phyloP scores from a whole-genome alignment of 768 basidiomycete genomes.

The Mycena olivaceomarginata region DNA sequence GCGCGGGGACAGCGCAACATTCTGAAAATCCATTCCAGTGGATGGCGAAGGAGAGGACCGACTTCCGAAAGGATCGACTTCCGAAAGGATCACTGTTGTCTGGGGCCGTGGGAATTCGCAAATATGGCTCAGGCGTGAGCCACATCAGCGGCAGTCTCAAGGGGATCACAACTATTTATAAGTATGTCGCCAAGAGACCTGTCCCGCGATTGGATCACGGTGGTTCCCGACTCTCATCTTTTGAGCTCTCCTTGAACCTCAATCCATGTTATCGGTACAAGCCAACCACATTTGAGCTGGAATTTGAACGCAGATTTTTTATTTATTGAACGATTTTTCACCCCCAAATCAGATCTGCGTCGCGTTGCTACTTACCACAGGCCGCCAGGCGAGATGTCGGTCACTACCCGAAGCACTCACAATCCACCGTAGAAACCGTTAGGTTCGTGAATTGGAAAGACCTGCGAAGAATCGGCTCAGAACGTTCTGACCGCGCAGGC shows the following conservation, averaged over 20 bases:
- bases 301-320: too few species aligned
- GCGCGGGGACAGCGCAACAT: conserved; percentile 75
- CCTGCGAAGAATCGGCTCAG: not conserved
- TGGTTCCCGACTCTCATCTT: too few species aligned
- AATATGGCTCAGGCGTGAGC: not conserved
- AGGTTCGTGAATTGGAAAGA: not conserved
- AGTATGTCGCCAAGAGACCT: conserved; percentile 1
- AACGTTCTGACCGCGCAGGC: too few species aligned
- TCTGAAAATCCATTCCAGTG: conserved; percentile 60
- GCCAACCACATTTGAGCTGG: too few species aligned
- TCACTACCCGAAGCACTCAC: too few species aligned
- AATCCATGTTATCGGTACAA: too few species aligned
- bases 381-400: too few species aligned
- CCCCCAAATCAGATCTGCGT: too few species aligned
- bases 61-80: too few species aligned
- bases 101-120: not conserved
- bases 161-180: not conserved
- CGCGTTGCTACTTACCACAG: too few species aligned
- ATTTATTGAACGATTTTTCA: too few species aligned
- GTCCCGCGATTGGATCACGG: not conserved
- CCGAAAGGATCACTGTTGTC: conserved; percentile 6
- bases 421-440: not conserved
- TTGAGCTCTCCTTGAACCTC: not conserved
- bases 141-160: not conserved
- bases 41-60: not conserved